These are phyloP conservation scores for Diaporthe aspalathi DNA, from an alignment of 2,329 filamentous ascomycete species.

Conservation along the genomic window DNA sequence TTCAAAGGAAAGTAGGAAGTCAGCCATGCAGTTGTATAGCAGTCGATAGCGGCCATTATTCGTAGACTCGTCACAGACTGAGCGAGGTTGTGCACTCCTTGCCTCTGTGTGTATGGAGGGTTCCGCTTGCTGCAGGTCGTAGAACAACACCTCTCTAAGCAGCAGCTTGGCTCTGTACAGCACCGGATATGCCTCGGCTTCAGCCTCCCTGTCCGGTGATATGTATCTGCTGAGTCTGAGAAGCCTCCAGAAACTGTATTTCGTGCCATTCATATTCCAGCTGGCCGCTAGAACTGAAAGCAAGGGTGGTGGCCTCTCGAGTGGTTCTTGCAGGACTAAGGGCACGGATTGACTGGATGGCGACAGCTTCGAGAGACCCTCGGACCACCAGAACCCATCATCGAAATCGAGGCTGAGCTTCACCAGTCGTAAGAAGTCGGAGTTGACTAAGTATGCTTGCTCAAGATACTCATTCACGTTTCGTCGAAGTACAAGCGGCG, in stretches of 20 bases:
- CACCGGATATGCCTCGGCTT: conserved; percentile 61
- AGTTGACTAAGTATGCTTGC: conserved; percentile 56
- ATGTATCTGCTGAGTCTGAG: conserved; percentile 62
- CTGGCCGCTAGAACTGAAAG: conserved; percentile 63
- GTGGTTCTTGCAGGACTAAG: conserved; percentile 52
- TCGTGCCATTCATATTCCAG: conserved; percentile 60
- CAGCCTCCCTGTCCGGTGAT: conserved; percentile 60
- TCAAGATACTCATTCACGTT: conserved; percentile 66
- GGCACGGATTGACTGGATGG: conserved; percentile 53
- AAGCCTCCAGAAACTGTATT: conserved; percentile 65
- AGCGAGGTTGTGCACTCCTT: conserved; percentile 48
- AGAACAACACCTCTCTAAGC: conserved; percentile 65
- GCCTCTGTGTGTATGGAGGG: conserved; percentile 57
- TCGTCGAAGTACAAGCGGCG: conserved; percentile 60
- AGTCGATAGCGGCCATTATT: conserved; percentile 59
- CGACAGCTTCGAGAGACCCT: conserved; percentile 57
- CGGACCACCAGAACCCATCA: conserved; percentile 69
- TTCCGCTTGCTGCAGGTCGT: conserved; percentile 62
- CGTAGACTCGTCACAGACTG: conserved; percentile 57
- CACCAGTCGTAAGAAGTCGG: conserved; percentile 55
- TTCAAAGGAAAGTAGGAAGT: conserved; percentile 67
- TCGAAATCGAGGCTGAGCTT: conserved; percentile 62
- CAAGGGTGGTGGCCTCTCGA: conserved; percentile 59
- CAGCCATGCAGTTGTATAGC: conserved; percentile 61
- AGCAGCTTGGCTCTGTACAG: conserved; percentile 67